Percentiles rank a stretch among this genome's conserved stretches.
Conservation (phyloP, 768 basidiomycete species). For the Calocera viscosa region DNA sequence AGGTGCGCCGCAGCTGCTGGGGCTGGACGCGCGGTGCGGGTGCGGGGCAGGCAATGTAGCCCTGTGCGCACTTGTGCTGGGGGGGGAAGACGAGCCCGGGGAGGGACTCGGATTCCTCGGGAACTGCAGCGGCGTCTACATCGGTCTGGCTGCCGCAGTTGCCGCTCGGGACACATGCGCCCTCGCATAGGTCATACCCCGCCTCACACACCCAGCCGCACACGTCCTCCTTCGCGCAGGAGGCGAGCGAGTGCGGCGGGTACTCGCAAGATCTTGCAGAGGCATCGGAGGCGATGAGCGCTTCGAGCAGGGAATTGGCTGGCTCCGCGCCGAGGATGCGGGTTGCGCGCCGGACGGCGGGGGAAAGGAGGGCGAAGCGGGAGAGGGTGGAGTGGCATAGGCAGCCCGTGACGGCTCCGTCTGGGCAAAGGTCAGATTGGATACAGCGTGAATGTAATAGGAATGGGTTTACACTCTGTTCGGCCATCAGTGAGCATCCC, state of each 20-base stretch:
- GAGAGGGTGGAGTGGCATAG: background rate
- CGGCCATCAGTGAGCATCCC: background rate
- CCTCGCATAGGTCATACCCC: background rate
- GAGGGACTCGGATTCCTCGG: background rate
- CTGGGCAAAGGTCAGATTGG: background rate
- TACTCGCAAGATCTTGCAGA: background rate
- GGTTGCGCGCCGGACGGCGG: background rate
- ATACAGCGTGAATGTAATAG: background rate
- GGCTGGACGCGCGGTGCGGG: background rate
- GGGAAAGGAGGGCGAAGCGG: conserved; percentile 2
- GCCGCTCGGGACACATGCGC: background rate
- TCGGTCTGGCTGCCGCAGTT: background rate
- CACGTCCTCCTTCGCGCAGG: background rate
- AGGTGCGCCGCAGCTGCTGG: background rate
- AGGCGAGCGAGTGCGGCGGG: background rate
- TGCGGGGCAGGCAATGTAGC: background rate
- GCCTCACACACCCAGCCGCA: conserved; percentile 2
- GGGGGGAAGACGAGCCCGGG: background rate
- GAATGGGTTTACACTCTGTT: background rate
- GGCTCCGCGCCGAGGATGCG: background rate
- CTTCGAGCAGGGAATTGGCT: background rate
- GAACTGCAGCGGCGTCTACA: background rate
- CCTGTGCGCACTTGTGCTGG: background rate
- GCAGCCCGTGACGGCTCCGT: background rate
- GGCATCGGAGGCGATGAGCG: background rate